A percentile compares a stretch with the other conserved stretches of the same genome.
Conservation (phyloP, 768 basidiomycete genomes). For the Candolleomyces aberdarensis region DNA sequence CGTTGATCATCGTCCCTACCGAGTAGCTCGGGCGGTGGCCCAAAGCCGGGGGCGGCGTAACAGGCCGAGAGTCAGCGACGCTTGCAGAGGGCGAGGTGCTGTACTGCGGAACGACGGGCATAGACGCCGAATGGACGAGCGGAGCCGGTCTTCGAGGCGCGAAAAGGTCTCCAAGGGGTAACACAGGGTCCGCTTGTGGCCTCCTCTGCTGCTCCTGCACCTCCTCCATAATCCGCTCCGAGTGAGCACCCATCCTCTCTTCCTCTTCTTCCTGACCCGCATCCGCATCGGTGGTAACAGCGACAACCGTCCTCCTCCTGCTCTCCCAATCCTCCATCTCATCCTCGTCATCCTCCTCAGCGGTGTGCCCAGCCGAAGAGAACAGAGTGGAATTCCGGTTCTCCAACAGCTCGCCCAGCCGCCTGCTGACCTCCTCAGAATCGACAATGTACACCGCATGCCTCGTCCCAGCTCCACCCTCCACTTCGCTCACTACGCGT, state of each 20-base stretch:
- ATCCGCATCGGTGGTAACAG: background rate
- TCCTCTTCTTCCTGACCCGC: background rate
- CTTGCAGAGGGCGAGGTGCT: background rate
- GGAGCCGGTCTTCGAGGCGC: background rate
- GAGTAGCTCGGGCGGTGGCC: background rate
- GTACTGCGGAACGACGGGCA: background rate
- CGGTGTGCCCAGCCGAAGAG: background rate
- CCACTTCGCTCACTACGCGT: background rate
- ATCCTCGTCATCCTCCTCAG: background rate
- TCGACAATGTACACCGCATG: constrained; percentile 8
- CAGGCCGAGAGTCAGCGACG: background rate
- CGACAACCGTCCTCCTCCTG: constrained; percentile 7
- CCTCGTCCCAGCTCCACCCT: background rate
- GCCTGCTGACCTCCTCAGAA: constrained; percentile 3
- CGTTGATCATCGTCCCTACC: background rate
- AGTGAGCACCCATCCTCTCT: background rate
- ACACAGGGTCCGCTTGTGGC: background rate
- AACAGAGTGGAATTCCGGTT: too few species aligned
- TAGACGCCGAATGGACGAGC: too few species aligned
- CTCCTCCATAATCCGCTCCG: background rate
- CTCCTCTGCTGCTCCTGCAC: background rate
- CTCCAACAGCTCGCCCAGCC: constrained; percentile 5
- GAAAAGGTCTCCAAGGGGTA: constrained; percentile 6
- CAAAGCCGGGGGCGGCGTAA: background rate
- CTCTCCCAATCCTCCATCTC: background rate